Evolutionary conservation across 768 basidiomycete species (phyloP).

Genomic region (Lactifluus pinguis): DNA sequence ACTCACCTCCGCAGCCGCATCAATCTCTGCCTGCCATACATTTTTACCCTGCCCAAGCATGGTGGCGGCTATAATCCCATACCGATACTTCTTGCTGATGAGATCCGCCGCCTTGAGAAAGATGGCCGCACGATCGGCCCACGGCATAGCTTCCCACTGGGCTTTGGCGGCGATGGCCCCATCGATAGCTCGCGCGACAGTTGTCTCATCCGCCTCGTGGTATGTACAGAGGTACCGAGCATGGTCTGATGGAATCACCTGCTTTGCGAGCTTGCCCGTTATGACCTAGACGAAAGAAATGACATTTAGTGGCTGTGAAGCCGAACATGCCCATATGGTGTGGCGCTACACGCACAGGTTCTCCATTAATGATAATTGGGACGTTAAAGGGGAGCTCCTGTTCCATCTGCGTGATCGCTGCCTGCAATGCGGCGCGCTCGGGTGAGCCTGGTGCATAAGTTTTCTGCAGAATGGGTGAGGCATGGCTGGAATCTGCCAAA

Average conservation of each 20-base stretch:
- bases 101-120: slow-evolving; percentile 98
- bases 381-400: slow-evolving; percentile 82
- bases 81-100: slow-evolving; percentile 90
- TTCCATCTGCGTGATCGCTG: slow-evolving; percentile 72
- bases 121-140: slow-evolving; percentile 95
- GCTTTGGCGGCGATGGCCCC: slow-evolving; percentile 80
- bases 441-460: slow-evolving; percentile 69
- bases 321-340: not conserved
- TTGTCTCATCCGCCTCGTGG: slow-evolving; percentile 77
- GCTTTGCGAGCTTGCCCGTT: slow-evolving; percentile 70
- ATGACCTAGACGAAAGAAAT: slow-evolving; percentile 46
- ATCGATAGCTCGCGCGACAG: slow-evolving; percentile 71
- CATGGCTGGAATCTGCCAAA: not conserved
- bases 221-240: slow-evolving; percentile 73
- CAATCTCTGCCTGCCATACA: slow-evolving; percentile 98
- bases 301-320: not conserved
- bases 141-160: slow-evolving; percentile 91
- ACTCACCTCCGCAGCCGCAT: slow-evolving; percentile 92
- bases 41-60: slow-evolving; percentile 99
- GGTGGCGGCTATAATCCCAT: slow-evolving; percentile 90
- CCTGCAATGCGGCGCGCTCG: slow-evolving; percentile 67
- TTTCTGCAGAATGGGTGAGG: slow-evolving; percentile 36
- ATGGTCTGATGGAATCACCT: slow-evolving; percentile 82
- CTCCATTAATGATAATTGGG: slow-evolving; percentile 87
- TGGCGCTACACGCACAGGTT: slow-evolving; percentile 45